Conservation (phyloP, 2,329 filamentous ascomycete species). For the Parafenestella ontariensis region DNA sequence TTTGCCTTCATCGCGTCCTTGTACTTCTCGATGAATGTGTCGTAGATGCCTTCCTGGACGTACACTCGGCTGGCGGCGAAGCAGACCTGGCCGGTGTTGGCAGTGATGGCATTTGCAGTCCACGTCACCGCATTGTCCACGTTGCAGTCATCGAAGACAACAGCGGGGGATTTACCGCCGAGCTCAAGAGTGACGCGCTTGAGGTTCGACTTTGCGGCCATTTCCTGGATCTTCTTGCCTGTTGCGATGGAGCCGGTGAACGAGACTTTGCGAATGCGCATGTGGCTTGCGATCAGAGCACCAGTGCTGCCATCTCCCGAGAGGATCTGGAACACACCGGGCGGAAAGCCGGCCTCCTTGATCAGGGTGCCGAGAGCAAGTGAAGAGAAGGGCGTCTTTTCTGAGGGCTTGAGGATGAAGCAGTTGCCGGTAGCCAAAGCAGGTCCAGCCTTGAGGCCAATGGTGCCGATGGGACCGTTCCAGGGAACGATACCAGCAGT, state of each 20-base stretch:
- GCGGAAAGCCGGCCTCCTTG: constrained; percentile 49
- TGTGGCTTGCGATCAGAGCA: constrained; percentile 47
- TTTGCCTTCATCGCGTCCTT: constrained; percentile 43
- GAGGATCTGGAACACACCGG: constrained; percentile 52
- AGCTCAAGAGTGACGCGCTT: constrained; percentile 55
- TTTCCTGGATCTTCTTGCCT: constrained; percentile 51
- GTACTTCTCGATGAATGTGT: constrained; percentile 47
- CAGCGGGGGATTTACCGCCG: constrained; percentile 54
- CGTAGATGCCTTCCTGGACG: constrained; percentile 49
- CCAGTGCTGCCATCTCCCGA: constrained; percentile 49
- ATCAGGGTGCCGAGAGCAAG: constrained; percentile 43
- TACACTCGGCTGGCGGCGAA: constrained; percentile 49
- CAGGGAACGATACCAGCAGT: constrained; percentile 53
- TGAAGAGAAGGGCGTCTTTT: constrained; percentile 45
- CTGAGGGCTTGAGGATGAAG: constrained; percentile 48
- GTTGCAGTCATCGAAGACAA: constrained; percentile 55
- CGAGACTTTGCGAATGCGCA: constrained; percentile 49
- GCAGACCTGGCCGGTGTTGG: constrained; percentile 50
- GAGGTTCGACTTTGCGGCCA: constrained; percentile 51
- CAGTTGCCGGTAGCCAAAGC: constrained; percentile 46
- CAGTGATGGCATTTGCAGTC: constrained; percentile 46
- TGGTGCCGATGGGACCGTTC: constrained; percentile 51
- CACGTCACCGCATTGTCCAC: constrained; percentile 51
- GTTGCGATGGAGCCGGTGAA: constrained; percentile 52
- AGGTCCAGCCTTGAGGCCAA: constrained; percentile 48